Conservation (phyloP, 2,329 filamentous ascomycete species). For the Calycina herbarum region DNA sequence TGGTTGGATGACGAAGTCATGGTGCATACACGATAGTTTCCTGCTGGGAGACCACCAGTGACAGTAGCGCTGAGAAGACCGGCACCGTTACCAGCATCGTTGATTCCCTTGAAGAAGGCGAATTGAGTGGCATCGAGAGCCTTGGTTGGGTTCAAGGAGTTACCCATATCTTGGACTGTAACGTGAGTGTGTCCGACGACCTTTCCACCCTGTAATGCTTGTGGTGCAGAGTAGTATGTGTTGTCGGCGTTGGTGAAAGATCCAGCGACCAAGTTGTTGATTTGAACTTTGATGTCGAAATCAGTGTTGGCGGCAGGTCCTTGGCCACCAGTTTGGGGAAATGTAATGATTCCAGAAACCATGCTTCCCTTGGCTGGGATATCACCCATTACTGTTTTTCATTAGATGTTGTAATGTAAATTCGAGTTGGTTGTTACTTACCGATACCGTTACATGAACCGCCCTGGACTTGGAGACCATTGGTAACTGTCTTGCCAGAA, state of each 20-base stretch:
- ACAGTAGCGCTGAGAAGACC: conserved; percentile 42
- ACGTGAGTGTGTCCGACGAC: conserved; percentile 43
- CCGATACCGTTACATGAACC: conserved; percentile 58
- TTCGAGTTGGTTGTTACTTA: conserved; percentile 16
- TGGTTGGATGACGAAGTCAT: conserved; percentile 46
- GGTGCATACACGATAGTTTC: conserved; percentile 46
- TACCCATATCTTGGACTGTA: conserved; percentile 41
- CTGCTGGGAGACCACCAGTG: conserved; percentile 43
- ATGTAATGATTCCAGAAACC: conserved; percentile 37
- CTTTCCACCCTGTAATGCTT: conserved; percentile 38
- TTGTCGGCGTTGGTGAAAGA: conserved; percentile 42
- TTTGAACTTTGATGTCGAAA: conserved; percentile 40
- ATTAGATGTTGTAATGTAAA: background rate
- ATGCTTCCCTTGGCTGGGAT: conserved; percentile 37
- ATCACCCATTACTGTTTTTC: conserved; percentile 35
- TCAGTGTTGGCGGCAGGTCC: conserved; percentile 30
- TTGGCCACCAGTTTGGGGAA: conserved; percentile 29
- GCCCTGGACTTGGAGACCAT: conserved; percentile 55
- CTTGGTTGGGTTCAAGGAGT: conserved; percentile 34
- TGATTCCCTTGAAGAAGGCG: conserved; percentile 46
- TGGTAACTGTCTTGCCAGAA: conserved; percentile 48
- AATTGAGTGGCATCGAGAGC: conserved; percentile 38
- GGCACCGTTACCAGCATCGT: conserved; percentile 42
- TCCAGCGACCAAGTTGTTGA: conserved; percentile 39
- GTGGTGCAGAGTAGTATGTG: conserved; percentile 44